Base-by-base conservation (phyloP, 805 yeast species). In the Pichia scutulata region DNA sequence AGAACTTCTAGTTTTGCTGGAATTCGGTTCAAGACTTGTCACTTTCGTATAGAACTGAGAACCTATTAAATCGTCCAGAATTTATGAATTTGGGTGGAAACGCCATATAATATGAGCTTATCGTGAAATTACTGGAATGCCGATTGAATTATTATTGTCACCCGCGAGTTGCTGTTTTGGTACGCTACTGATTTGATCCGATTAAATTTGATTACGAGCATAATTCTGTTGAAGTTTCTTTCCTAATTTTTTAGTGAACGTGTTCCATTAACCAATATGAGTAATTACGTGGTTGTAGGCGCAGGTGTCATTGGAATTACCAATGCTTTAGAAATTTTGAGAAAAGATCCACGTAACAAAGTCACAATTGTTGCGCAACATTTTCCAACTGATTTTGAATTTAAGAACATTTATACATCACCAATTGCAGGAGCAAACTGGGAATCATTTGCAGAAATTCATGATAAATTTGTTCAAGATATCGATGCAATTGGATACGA, bases 341-440 rank as follows among this genome's bases (percentile, higher is more conserved):
- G 69, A 47, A 60, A 65, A 36, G 50, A 53, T 30, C 49, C 55
- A 19, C 74, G 71, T 6, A 70, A 74, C 54, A 64, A 65, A 22
- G 75, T 76, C 7, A 66, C 74, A 2, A 64, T 77, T 24, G 57
- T 77, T 2, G 75, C 75, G 1, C 63, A 68, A 25, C 66, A 74
- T 54, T 60, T 81, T 25, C 86, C 86, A 1, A 84, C 85, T 1
- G 86, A 82, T 48, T 59, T 69, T 28, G 72, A 74, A 46, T 68
- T 73, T 40, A 64, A 64, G 14, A 52, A 57, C 4, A 72, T 73
- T 10, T 83, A 79, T 59, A 74, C 86, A 3, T 80, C 85, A 0
- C 87, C 88, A 3, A 77, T 72, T 61, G 89, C 88, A 0, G 89
- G 89, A 4, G 89, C 88, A 43, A 79, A 82, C 57, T 83, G 88